Conservation (phyloP, 1,284 basidiomycete genomes). For the Pascua guehoae region DNA sequence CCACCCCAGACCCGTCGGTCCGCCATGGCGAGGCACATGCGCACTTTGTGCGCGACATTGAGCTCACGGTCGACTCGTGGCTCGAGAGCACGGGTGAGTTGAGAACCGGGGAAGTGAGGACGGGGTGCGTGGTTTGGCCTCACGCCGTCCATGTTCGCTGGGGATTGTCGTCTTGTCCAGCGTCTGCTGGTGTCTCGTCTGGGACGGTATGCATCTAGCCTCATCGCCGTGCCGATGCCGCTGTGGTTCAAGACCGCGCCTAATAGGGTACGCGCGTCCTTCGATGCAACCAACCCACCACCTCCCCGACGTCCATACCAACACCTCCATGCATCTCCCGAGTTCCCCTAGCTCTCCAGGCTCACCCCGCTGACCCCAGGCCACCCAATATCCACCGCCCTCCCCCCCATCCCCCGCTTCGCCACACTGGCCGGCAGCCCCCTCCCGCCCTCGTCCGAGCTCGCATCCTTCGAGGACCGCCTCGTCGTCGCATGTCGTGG, state of each 20-base stretch:
- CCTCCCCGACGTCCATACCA: too few species aligned
- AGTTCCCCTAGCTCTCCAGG: too few species aligned
- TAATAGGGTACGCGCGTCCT: too few species aligned
- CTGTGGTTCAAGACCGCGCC: too few species aligned
- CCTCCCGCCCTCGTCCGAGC: conserved; percentile 1
- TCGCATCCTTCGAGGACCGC: conserved; percentile 15
- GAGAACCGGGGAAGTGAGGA: not conserved
- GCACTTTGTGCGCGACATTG: conserved; percentile 18
- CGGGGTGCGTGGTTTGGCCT: too few species aligned
- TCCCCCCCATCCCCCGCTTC: conserved; percentile 8
- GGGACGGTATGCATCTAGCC: too few species aligned
- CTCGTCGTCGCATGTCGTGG: conserved; percentile 13
- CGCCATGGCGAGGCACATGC: conserved; percentile 10
- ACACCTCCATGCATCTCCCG: too few species aligned
- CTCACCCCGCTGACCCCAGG: conserved; percentile 9
- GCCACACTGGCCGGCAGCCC: conserved; percentile 3
- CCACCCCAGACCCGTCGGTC: conserved; percentile 4
- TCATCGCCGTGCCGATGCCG: too few species aligned
- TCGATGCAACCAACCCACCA: too few species aligned
- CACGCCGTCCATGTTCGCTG: too few species aligned
- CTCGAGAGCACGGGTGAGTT: conserved; percentile 18
- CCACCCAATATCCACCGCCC: conserved; percentile 10
- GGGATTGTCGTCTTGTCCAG: not conserved
- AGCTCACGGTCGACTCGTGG: conserved; percentile 18
- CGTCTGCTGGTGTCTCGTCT: too few species aligned